Conservation (phyloP, 768 basidiomycete genomes). For the Boletus rex-veris region DNA sequence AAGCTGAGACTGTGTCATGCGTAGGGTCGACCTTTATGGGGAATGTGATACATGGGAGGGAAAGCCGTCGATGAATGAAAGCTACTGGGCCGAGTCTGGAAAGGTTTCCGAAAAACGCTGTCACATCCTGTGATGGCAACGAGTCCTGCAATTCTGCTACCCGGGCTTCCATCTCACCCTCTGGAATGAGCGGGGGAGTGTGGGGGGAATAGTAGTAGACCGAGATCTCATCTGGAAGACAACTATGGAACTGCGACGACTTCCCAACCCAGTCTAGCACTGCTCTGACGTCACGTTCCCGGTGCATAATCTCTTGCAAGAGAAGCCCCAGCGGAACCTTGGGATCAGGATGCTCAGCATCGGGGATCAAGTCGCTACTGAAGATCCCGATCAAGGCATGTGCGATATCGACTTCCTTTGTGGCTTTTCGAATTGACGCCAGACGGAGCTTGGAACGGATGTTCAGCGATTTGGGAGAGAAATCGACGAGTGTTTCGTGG, state of each 20-base stretch:
- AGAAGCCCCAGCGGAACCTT: background rate
- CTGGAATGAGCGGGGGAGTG: background rate
- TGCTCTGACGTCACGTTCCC: conserved; percentile 1
- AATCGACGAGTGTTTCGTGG: background rate
- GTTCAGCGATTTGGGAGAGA: background rate
- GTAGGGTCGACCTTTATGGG: background rate
- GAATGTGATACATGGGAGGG: background rate
- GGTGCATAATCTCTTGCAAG: conserved; percentile 8
- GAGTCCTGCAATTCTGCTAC: background rate
- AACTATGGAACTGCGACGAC: conserved; percentile 11
- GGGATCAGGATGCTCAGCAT: background rate
- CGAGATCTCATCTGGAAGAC: conserved; percentile 8
- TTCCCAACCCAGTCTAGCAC: conserved; percentile 12
- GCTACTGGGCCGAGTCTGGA: background rate
- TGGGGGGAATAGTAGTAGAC: background rate
- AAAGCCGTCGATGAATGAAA: background rate
- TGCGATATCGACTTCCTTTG: background rate
- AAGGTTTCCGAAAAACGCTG: background rate
- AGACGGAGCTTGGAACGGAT: background rate
- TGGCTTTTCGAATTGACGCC: background rate
- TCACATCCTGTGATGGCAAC: background rate
- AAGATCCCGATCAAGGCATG: conserved; percentile 1
- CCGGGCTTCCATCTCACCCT: background rate
- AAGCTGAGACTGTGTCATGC: background rate
- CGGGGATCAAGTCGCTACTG: background rate